Evolutionary conservation across 2,329 filamentous ascomycete genomes (phyloP), one percentile per base, ranked within the genome.

Genomic region (Aciculosporium take): DNA sequence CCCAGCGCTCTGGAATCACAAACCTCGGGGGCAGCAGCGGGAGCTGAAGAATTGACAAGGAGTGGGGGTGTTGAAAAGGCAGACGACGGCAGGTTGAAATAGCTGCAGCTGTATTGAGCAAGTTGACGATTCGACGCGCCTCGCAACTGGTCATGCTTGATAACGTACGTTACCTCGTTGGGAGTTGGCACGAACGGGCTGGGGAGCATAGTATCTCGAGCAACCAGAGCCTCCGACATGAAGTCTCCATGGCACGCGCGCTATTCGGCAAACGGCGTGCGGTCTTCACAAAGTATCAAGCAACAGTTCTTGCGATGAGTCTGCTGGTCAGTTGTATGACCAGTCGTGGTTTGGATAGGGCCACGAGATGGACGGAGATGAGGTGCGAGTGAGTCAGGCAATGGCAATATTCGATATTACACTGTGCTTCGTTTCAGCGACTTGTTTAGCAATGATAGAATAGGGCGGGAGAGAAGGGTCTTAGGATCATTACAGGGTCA

Each of bases 11-110:
- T 15, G 6, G 27, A 24, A 29, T 45, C 45, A 20, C 39, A 29
- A 18, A 25, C 13, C 8, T 36, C 41, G 18, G 40, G 13, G 29
- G 30, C 21, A 13, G 30, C 21, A 13, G 46, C 28, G 1, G 47
- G 43, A 12, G 40, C 35, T 10, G 45, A 37, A 23, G 50, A 41
- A 13, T 45, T 41, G 20, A 50, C 24, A 39, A 50, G 44, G 5
- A 52, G 37, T 1, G 48, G 43, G 2, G 54, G 38, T 0, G 47
- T 31, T 17, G 46, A 35, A 2, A 48, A 32, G 2, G 48, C 38
- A 25, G 45, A 40, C 4, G 50, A 41, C 5, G 56, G 49, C 15
- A 61, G 47, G 31, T 51, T 55, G 28, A 60, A 62, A 43, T 62
- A 62, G 37, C 59, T 62, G 34, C 5, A 4, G 25, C 23, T 0